These are phyloP conservation scores for Trichoderma sp. DNA, from an alignment of 2,329 filamentous ascomycete species.

Conservation along the genomic window DNA sequence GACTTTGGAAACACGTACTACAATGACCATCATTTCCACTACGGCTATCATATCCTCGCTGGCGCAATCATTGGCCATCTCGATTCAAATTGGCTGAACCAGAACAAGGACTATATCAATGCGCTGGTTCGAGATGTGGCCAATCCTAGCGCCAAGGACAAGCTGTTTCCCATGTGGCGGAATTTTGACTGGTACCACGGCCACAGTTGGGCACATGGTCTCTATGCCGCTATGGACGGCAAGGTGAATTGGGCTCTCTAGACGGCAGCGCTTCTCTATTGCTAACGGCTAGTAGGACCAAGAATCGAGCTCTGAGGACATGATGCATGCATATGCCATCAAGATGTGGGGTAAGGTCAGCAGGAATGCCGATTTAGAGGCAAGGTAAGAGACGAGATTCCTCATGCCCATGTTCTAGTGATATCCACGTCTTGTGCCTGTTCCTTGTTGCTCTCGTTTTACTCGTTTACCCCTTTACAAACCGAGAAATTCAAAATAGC, in stretches of 20 bases:
- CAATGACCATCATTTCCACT: conserved; percentile 74
- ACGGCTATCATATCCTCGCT: conserved; percentile 85
- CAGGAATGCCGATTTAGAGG: conserved; percentile 76
- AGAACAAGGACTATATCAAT: conserved; percentile 79
- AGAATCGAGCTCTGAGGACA: conserved; percentile 88
- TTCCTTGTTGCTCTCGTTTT: background rate
- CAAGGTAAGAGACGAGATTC: conserved; percentile 46
- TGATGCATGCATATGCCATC: conserved; percentile 79
- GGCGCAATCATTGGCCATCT: conserved; percentile 80
- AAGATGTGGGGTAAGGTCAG: conserved; percentile 89
- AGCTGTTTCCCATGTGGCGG: conserved; percentile 76
- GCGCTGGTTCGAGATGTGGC: conserved; percentile 77
- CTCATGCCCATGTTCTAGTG: background rate
- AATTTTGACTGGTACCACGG: conserved; percentile 93
- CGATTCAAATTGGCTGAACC: conserved; percentile 68
- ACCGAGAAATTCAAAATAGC: background rate
- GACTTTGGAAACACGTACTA: conserved; percentile 93
- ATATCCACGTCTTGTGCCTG: background rate
- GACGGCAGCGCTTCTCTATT: background rate
- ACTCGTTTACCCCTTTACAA: background rate
- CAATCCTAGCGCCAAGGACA: conserved; percentile 69
- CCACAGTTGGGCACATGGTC: conserved; percentile 86
- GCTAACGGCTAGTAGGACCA: conserved; percentile 49
- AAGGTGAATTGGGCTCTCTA: conserved; percentile 47
- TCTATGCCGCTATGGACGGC: conserved; percentile 68